Evolutionary conservation across 2,329 filamentous ascomycete species (phyloP).

Genomic region (Colletotrichum liriopes): DNA sequence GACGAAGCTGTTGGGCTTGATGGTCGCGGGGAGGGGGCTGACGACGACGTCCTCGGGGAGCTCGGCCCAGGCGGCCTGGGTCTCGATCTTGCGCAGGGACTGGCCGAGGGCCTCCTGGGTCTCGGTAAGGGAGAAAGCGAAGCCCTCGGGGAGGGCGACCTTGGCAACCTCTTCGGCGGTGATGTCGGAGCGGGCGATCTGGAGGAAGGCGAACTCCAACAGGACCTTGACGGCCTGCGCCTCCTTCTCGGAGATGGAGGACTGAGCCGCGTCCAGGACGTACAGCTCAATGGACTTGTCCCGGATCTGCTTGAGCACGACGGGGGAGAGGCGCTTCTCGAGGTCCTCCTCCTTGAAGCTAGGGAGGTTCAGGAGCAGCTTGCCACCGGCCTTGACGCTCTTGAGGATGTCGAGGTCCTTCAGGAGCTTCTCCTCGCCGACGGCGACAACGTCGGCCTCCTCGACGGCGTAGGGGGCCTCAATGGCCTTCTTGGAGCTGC

Average conservation of each 20-base stretch:
- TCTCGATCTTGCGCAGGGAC: constrained; percentile 80
- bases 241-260: constrained; percentile 78
- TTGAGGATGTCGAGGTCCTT: constrained; percentile 82
- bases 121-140: constrained; percentile 66
- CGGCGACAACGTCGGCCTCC: constrained; percentile 83
- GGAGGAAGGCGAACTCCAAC: constrained; percentile 86
- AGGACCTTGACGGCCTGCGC: constrained; percentile 75
- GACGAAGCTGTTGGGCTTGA: constrained; percentile 86
- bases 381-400: constrained; percentile 79
- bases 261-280: constrained; percentile 80
- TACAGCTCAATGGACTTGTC: constrained; percentile 81
- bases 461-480: constrained; percentile 88
- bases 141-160: constrained; percentile 71
- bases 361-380: constrained; percentile 82
- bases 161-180: constrained; percentile 76
- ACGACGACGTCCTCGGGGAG: constrained; percentile 71
- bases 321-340: constrained; percentile 85
- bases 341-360: constrained; percentile 89
- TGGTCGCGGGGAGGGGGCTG: constrained; percentile 71
- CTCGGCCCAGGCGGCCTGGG: constrained; percentile 86
- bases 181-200: constrained; percentile 78
- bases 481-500: constrained; percentile 85
- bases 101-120: constrained; percentile 78
- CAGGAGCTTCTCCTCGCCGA: constrained; percentile 84
- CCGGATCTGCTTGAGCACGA: constrained; percentile 80